These are phyloP conservation scores for Podospora conica DNA, from an alignment of 495 filamentous ascomycete genomes.

Conservation along the genomic window DNA sequence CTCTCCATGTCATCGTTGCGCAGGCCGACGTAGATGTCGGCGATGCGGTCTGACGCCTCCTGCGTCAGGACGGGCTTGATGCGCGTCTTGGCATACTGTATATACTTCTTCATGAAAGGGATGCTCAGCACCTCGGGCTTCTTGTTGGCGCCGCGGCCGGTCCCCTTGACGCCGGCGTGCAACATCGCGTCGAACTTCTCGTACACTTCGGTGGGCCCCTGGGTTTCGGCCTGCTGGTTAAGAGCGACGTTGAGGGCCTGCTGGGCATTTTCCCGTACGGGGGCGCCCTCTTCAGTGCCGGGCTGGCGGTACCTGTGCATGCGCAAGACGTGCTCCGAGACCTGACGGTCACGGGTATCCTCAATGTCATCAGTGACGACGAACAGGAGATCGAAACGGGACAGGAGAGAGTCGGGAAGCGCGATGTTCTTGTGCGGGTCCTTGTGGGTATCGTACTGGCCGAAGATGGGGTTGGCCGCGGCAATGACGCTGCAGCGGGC, in stretches of 20 bases:
- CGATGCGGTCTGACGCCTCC: conserved; percentile 87
- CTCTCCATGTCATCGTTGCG: conserved; percentile 94
- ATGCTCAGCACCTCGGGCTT: conserved; percentile 91
- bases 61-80: conserved; percentile 89
- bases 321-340: conserved; percentile 94
- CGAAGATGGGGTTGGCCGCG: conserved; percentile 95
- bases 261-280: conserved; percentile 78
- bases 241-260: conserved; percentile 88
- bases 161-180: conserved; percentile 80
- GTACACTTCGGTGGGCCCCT: conserved; percentile 76
- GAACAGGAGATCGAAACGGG: conserved; percentile 98
- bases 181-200: conserved; percentile 97
- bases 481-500: conserved; percentile 95
- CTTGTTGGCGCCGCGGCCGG: conserved; percentile 64
- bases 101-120: conserved; percentile 99
- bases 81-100: conserved; percentile 93
- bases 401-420: conserved; percentile 91
- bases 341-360: conserved; percentile 77
- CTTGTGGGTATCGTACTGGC: conserved; percentile 97
- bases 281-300: conserved; percentile 90
- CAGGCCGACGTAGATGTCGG: conserved; percentile 85
- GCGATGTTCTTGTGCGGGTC: conserved; percentile 98
- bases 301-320: conserved; percentile 97
- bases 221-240: conserved; percentile 64
- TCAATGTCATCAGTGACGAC: conserved; percentile 98